Conservation (phyloP, 345 rosid genomes). For the Lepidium aucheri region DNA sequence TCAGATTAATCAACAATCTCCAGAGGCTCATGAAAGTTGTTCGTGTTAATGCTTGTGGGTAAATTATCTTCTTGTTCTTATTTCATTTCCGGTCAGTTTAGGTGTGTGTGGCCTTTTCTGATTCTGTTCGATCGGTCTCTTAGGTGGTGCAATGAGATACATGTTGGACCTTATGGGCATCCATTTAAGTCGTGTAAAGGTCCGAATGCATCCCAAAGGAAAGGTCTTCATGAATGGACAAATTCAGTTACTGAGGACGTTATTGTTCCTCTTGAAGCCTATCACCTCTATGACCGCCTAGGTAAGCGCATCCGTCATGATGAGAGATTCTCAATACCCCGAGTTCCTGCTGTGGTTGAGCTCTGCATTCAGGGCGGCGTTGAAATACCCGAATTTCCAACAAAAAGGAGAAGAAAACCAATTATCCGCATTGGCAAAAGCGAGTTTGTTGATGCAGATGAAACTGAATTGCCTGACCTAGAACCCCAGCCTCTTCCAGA, state of each 20-base stretch:
- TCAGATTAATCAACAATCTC: constrained; percentile 69
- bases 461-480: constrained; percentile 77
- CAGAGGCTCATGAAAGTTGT: constrained; percentile 71
- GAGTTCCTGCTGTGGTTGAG: constrained; percentile 77
- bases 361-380: constrained; percentile 95
- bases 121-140: background rate
- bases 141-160: constrained; percentile 86
- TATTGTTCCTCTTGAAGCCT: constrained; percentile 58
- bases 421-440: constrained; percentile 64
- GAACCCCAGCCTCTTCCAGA: constrained; percentile 41
- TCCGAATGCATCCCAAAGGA: constrained; percentile 47
- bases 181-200: constrained; percentile 95
- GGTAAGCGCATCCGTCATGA: constrained; percentile 72
- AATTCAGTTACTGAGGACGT: constrained; percentile 62
- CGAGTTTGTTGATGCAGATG: constrained; percentile 88
- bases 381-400: constrained; percentile 56
- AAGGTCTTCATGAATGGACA: constrained; percentile 81
- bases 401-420: constrained; percentile 87
- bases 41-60: constrained; percentile 87
- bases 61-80: constrained; percentile 25
- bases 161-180: constrained; percentile 84
- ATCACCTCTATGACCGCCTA: constrained; percentile 75
- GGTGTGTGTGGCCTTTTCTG: background rate
- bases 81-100: background rate
- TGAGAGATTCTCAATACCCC: constrained; percentile 69